Evolutionary conservation across 176 grass and related monocot species (phyloP), one percentile per base, ranked within the genome.

Genomic region (Paspalum notatum): DNA sequence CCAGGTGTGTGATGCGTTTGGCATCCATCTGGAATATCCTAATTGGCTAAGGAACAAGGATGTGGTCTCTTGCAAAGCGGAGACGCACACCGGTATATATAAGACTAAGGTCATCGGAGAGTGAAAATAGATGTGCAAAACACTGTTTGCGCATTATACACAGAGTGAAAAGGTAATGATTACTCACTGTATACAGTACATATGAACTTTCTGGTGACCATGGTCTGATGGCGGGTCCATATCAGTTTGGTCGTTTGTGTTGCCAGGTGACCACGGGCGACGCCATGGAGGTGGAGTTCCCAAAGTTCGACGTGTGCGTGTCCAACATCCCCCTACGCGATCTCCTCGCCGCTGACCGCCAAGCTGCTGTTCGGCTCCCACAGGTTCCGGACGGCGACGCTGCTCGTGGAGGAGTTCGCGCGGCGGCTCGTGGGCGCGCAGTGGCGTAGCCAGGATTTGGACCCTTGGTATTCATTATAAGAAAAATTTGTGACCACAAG

Each of bases 351-450:
- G 62, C 84, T 97, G 2, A 88, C 84, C 16, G 88, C 86, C 13
- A 96, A 92, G 81, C 90, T 96, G 64, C 71, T 97, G 20, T 89
- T 90, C 62, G 83, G 85, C 53, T 17, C 40, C 16, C 80, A 84
- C 80, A 52, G 66, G 12, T 97, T 97, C 49, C 72, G 85, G 80
- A 75, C 81, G 18, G 85, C 93, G 38, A 88, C 90, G 69, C 72
- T 93, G 25, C 76, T 93, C 25, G 85, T 93, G 61, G 91, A 75
- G 86, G 93, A 97, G 86, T 97, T 91, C 57, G 90, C 93, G 22
- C 75, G 82, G 60, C 80, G 93, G 45, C 82, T 92, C 8, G 27
- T 80, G 78, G 85, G 90, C 11, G 42, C 55, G 73, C 90, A n/a
- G n/a, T n/a, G n/a, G n/a, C n/a, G n/a, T n/a, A n/a, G n/a, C n/a